Base-by-base conservation (phyloP, 2,329 filamentous ascomycete genomes). In the Colletotrichum endophyticum region DNA sequence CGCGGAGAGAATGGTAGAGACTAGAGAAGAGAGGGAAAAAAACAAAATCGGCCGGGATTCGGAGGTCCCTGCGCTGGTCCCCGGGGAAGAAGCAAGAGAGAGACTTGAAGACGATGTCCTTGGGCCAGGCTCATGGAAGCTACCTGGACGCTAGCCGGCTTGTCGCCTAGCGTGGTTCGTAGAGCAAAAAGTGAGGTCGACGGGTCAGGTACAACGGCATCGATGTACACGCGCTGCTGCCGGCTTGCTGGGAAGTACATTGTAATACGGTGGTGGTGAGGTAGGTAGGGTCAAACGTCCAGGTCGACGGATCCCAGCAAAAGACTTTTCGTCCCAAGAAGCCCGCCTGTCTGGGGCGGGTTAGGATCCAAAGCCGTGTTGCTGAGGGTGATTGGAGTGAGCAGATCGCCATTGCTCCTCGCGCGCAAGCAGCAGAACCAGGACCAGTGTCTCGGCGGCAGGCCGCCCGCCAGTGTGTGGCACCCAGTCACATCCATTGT, bases 51-150 rank as follows among this genome's bases (percentile, higher is more conserved):
- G 73, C 73, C 73, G 73, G 73, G 62, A 67, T 72, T 72, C 62
- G 73, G 73, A 62, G 68, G 68, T 36, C 69, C 62, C 73, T 72
- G 69, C 69, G 73, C 63, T 53, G 28, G 73, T 75, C 73, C 63
- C 73, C 69, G 62, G 72, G 59, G 57, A 44, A 56, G 30, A 22
- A 61, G 28, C 25, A 59, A 28, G 57, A 61, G 22, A 30, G 19
- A n/a, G 56, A 59, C 36, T 44, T 62, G 64, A 75, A 75, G 73
- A 75, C 73, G 36, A 39, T 32, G 62, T 75, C 73, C 73, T 72
- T 36, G 69, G 73, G 72, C 69, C 73, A 72, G 73, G 73, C 73
- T 75, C 73, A 66, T 75, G 73, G 73, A 72, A 75, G 73, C 73
- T 72, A 62, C 69, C 28, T 72, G 19, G 36, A 44, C 73, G 25